Evolutionary conservation across 129 eudicot genomes (phyloP), one percentile per base, ranked within the genome.

Genomic region (Kitagawia praeruptora): DNA sequence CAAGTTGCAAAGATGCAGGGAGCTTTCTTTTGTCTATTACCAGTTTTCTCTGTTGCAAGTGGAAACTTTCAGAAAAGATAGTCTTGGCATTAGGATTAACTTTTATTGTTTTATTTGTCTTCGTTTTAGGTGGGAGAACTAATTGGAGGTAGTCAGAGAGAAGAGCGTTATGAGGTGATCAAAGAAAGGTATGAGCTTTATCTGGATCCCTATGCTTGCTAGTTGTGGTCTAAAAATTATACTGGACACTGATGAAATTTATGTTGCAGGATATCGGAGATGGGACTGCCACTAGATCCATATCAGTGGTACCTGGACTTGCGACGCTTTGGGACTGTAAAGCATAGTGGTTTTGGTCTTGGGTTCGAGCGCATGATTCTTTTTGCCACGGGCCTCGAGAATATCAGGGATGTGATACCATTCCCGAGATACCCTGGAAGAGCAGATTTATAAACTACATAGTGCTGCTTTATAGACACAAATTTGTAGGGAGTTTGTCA

Each of bases 241-340:
- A 28, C 41, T 5, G 31, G 2, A 31, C 8, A n/a, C 25, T 66
- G 41, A 66, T 31, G 44, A 51, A 25, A 38, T 38, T 56, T 27
- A 70, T 70, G n/a, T 25, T 83, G 80, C 89, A 94, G 98, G 89
- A 95, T 95, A 78, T 38, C 81, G 75, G 98, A 92, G 58, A 87
- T 88, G 93, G 97, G 91, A 13, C 81, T 92, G 77, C 98, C 98
- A 27, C 81, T 95, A 19, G 98, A 92, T 78, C 96, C 97, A 70
- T 95, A 95, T 18, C 89, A 95, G 83, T 95, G 98, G 98, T 95
- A 95, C 87, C 97, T 95, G 42, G 98, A 95, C 81, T 84, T 92
- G 42, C 83, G 96, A 67, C 96, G 92, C 51, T 89, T 86, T 81
- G 97, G 97, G 38, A 92, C 93, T 0, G 97, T 95, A 44, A 85